Evolutionary conservation across 208 protist species (phyloP).

Genomic region (Trypanosoma mega): DNA sequence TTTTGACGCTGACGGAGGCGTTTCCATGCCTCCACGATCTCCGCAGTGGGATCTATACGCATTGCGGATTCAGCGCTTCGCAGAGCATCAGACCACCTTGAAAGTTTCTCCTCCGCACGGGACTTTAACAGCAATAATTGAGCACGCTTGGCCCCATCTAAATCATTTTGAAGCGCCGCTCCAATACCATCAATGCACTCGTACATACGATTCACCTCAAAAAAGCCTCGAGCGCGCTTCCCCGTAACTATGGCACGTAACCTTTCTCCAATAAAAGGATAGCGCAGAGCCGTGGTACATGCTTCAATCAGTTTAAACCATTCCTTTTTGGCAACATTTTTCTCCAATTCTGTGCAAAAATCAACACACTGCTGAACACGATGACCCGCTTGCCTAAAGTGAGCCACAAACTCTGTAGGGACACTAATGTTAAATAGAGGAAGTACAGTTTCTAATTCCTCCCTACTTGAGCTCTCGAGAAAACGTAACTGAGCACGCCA

Average conservation of each 20-base stretch:
- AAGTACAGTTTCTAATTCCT: conserved; percentile 34
- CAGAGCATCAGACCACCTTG: conserved; percentile 51
- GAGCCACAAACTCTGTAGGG: conserved; percentile 28
- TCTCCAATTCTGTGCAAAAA: conserved; percentile 24
- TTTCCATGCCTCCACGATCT: conserved; percentile 17
- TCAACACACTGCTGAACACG: conserved; percentile 26
- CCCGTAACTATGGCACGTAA: conserved; percentile 21
- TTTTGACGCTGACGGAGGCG: conserved; percentile 23
- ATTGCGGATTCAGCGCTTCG: conserved; percentile 36
- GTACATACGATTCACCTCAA: conserved; percentile 40
- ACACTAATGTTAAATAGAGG: conserved; percentile 24
- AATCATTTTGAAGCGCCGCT: conserved; percentile 34
- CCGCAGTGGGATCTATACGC: conserved; percentile 16
- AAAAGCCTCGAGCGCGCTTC: conserved; percentile 39
- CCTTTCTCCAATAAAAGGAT: conserved; percentile 24
- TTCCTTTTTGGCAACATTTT: conserved; percentile 13
- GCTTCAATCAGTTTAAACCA: conserved; percentile 24
- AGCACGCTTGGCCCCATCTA: conserved; percentile 20
- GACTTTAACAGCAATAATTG: conserved; percentile 41
- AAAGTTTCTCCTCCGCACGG: conserved; percentile 57
- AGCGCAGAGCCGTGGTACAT: conserved; percentile 9
- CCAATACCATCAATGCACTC: conserved; percentile 54
- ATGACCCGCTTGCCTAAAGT: conserved; percentile 36
- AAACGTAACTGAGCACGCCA: conserved; percentile 49
- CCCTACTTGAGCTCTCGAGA: conserved; percentile 28